Base-by-base conservation (phyloP, 164 flowering plant genomes). In the Magnolia changhungtana region DNA sequence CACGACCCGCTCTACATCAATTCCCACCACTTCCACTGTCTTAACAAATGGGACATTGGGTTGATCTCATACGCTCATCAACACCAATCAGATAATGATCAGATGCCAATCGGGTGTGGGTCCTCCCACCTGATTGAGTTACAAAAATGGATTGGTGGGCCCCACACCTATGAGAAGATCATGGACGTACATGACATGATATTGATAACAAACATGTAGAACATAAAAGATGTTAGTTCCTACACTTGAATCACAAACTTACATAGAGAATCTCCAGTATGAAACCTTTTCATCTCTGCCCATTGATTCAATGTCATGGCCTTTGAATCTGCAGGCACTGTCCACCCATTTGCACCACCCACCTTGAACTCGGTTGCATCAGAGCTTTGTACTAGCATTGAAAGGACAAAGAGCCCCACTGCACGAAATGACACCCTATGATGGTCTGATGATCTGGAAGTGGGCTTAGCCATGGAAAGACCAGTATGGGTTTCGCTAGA, bases 201-300 rank as follows among this genome's bases (percentile, higher is more conserved):
- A 37, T 37, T 4, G 61, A 55, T 16, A 55, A 11, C 13, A 55
- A 64, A 64, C n/a, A 64, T n/a, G 67, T 13, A 64, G 21, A 20
- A 64, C 49, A 16, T 11, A 55, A 11, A 9, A 16, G 61, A 55
- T 55, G 61, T 16, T 55, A 11, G 61, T 55, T 11, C 61, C 18
- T 55, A 16, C 13, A 55, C 45, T 37, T 11, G 61, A 55, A 49
- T 1, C 71, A 21, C 45, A 8, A 77, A 85, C 90, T 87, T 90
- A 92, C 99, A 77, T n/a, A 95, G 75, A 10, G 98, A 87, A 79
- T 92, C 97, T 49, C 96, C 93, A 29, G 85, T 78, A 61, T 83
- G 90, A 69, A 95, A 95, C 19, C 97, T 78, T 58, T 77, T 80
- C 20, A 27, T 82, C 74, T 89, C 91, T 10, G 98, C 98, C 98